Conservation (phyloP, 192 early-diverging fungal species). For the Coemansia sp. region DNA sequence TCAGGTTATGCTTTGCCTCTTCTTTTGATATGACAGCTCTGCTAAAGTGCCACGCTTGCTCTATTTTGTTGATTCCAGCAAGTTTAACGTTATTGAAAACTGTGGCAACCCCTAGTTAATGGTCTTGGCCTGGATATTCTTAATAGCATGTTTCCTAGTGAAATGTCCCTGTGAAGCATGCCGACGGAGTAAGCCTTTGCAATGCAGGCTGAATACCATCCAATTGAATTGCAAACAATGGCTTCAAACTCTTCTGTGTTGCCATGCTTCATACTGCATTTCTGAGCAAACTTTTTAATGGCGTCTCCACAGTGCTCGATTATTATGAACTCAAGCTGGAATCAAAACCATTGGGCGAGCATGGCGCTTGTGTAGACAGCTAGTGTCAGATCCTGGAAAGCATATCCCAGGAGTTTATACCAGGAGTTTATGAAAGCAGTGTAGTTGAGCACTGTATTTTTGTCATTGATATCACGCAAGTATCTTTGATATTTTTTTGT, state of each 20-base stretch:
- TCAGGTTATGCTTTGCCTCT: neutral
- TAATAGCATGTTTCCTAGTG: conserved; percentile 14
- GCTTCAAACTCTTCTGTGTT: too few species aligned
- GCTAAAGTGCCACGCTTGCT: neutral
- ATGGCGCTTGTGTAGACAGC: conserved; percentile 13
- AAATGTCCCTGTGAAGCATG: conserved; percentile 14
- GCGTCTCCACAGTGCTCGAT: conserved; percentile 19
- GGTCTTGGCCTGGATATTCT: neutral
- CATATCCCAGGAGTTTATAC: conserved; percentile 2
- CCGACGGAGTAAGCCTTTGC: neutral
- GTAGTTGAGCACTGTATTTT: conserved; percentile 10
- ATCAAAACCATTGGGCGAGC: conserved; percentile 9
- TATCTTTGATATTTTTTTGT: too few species aligned
- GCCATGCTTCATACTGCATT: neutral
- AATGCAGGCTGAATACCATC: neutral
- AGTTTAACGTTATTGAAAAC: neutral
- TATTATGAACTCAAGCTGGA: conserved; percentile 15
- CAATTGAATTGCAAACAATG: neutral
- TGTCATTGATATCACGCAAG: too few species aligned
- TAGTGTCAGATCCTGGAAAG: neutral
- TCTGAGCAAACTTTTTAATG: neutral
- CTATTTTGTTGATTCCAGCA: neutral
- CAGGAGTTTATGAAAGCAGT: conserved; percentile 7
- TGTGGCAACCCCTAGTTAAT: conserved; percentile 19
- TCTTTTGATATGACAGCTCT: neutral